phyloP scores from a whole-genome alignment of 805 yeast species.

The Spathaspora boniae region DNA sequence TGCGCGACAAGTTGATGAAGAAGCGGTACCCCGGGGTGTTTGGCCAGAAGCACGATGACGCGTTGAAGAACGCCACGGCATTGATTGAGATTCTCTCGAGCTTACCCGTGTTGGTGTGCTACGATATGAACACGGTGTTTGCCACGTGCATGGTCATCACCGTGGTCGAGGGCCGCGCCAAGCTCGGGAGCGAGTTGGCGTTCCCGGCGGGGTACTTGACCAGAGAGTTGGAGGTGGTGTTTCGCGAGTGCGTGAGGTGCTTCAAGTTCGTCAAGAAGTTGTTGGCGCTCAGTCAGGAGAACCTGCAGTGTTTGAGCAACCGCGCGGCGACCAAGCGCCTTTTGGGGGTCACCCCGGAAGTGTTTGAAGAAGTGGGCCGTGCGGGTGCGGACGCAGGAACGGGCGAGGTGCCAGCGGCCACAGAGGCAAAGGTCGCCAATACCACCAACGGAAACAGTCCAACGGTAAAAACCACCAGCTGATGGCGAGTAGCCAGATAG shows the following conservation, averaged over 20 bases:
- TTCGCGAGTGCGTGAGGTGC: slow-evolving; percentile 20
- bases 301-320: slow-evolving; percentile 22
- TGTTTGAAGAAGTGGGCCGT: slow-evolving; percentile 12
- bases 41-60: slow-evolving; percentile 15
- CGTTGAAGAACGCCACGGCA: slow-evolving; percentile 26
- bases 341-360: slow-evolving; percentile 11
- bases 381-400: no score
- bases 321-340: slow-evolving; percentile 19
- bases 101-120: slow-evolving; percentile 35
- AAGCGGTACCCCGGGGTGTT: slow-evolving; percentile 8
- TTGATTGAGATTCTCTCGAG: slow-evolving; percentile 37
- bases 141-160: slow-evolving; percentile 24
- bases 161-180: slow-evolving; percentile 18
- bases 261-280: slow-evolving; percentile 23
- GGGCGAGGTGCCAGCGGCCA: no score
- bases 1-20: slow-evolving; percentile 22
- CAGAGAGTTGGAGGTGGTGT: slow-evolving; percentile 13
- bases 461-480: no score
- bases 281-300: slow-evolving; percentile 19
- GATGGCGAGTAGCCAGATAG: no score
- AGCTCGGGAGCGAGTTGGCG: slow-evolving; percentile 12
- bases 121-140: slow-evolving; percentile 30
- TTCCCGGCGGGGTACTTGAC: slow-evolving; percentile 20
- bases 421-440: no score
- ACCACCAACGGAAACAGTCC: no score